A percentile compares a stretch with the other conserved stretches of the same genome.
Conservation (phyloP, 129 eudicot genomes). For the Pseudognaphalium luteoalbum region DNA sequence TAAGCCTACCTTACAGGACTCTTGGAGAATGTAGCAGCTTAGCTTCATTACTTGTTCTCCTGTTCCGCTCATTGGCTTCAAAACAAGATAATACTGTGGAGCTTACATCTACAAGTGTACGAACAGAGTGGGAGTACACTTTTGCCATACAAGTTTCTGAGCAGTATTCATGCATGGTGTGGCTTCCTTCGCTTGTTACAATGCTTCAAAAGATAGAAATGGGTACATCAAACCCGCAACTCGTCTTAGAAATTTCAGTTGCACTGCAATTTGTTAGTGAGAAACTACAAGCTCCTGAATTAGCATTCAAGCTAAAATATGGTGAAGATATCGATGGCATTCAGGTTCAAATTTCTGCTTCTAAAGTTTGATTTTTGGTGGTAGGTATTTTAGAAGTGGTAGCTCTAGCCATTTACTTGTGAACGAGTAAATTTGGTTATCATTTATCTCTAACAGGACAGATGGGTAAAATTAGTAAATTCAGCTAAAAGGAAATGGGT, state of each 20-base stretch:
- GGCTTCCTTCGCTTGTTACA: slow-evolving; percentile 87
- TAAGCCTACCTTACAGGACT: slow-evolving; percentile 48
- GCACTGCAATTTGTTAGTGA: slow-evolving; percentile 62
- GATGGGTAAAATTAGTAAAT: background rate
- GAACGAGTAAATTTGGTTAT: background rate
- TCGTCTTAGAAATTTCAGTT: slow-evolving; percentile 50
- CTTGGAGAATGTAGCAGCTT: slow-evolving; percentile 76
- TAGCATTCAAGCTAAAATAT: slow-evolving; percentile 70
- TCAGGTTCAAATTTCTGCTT: slow-evolving; percentile 50
- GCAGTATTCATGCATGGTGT: slow-evolving; percentile 74
- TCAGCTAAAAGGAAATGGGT: background rate
- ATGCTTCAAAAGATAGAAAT: slow-evolving; percentile 56
- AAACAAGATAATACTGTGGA: slow-evolving; percentile 34
- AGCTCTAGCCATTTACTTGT: background rate
- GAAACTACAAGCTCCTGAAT: slow-evolving; percentile 82
- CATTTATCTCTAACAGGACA: background rate
- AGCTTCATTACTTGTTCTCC: slow-evolving; percentile 71
- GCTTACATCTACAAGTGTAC: slow-evolving; percentile 21
- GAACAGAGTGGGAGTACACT: slow-evolving; percentile 69
- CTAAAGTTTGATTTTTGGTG: background rate
- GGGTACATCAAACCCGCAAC: slow-evolving; percentile 40
- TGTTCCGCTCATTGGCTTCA: slow-evolving; percentile 68
- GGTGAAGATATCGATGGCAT: slow-evolving; percentile 53
- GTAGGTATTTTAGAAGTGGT: background rate
- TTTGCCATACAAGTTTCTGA: slow-evolving; percentile 63